These are phyloP conservation scores for Cenchrus fungigraminus DNA, from an alignment of 176 grass and related monocot species.

Conservation along the genomic window DNA sequence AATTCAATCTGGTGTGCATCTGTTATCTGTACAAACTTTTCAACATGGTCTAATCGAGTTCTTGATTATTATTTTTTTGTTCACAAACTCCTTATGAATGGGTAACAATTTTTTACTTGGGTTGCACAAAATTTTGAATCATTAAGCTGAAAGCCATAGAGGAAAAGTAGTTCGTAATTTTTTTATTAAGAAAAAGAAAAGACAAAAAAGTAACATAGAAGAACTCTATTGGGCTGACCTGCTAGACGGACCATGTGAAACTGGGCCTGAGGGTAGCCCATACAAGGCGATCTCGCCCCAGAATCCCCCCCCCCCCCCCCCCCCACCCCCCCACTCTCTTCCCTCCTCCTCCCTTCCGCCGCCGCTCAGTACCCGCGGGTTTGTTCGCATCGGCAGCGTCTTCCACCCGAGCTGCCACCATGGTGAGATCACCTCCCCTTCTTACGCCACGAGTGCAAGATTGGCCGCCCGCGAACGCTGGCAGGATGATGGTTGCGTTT, in stretches of 20 bases:
- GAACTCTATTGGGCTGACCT: no score
- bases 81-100: background rate
- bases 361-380: background rate
- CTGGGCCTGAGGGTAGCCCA: background rate
- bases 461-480: background rate
- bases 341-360: background rate
- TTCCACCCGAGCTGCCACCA: background rate
- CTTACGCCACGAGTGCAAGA: background rate
- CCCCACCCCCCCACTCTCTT: background rate
- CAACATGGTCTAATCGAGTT: background rate
- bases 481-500: background rate
- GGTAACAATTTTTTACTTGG: background rate
- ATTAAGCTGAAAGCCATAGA: no score
- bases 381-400: constrained; percentile 3
- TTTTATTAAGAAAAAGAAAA: background rate
- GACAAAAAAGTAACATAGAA: no score
- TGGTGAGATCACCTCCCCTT: constrained; percentile 7
- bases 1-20: no score
- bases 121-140: background rate
- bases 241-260: background rate
- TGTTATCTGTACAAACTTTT: background rate
- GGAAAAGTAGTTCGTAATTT: no score
- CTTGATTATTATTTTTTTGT: background rate
- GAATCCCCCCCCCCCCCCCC: background rate
- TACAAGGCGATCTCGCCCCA: background rate